Evolutionary conservation across 2,329 filamentous ascomycete species (phyloP).

Genomic region (Aspergillus fijiensis): DNA sequence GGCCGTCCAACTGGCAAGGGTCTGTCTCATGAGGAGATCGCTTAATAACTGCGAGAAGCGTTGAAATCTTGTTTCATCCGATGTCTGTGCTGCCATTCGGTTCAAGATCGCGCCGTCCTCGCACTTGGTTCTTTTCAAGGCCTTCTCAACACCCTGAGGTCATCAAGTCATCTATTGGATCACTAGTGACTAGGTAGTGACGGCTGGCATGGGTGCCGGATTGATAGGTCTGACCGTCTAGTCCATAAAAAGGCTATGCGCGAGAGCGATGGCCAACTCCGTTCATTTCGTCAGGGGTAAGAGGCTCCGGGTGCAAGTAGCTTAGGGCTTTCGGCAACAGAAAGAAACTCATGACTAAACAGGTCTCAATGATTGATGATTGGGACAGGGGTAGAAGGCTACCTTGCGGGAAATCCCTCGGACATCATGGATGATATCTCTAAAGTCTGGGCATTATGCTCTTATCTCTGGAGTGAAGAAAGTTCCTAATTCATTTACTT

Average conservation of each 20-base stretch:
- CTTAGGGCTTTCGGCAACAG: not conserved
- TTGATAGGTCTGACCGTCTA: conserved; percentile 4
- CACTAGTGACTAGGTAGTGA: not conserved
- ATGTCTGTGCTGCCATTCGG: not conserved
- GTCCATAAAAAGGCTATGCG: not conserved
- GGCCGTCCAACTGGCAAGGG: not conserved
- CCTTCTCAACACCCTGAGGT: not conserved
- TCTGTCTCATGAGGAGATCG: not conserved
- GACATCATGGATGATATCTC: too few species aligned
- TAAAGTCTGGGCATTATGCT: too few species aligned
- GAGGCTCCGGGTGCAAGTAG: not conserved
- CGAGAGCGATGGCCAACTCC: not conserved
- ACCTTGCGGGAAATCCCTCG: too few species aligned
- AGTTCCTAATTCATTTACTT: too few species aligned
- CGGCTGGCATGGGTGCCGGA: not conserved
- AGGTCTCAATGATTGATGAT: too few species aligned
- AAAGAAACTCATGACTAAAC: not conserved
- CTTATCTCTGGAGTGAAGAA: too few species aligned
- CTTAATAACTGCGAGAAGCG: not conserved
- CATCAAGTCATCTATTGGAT: not conserved
- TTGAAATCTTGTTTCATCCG: not conserved
- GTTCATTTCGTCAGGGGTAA: conserved; percentile 3
- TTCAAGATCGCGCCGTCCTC: not conserved
- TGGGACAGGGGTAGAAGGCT: too few species aligned
- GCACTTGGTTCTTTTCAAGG: not conserved